Evolutionary conservation across 768 basidiomycete species (phyloP).

Genomic region (Porphyrellus cyaneotinctus): DNA sequence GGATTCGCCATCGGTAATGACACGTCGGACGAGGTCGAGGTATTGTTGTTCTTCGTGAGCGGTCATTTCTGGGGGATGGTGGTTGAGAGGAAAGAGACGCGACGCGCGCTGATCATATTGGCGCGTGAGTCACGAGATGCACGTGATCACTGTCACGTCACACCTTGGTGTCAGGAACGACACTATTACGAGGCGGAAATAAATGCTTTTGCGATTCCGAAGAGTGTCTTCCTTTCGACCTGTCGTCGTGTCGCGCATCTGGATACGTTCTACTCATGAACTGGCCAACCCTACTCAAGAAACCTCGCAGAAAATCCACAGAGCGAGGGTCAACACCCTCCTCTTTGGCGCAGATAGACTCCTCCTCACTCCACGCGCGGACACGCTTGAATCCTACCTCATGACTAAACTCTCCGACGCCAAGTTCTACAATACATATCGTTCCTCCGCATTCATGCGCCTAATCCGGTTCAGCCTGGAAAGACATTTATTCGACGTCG

Average conservation of each 20-base stretch:
- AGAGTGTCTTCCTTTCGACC: constrained; percentile 7
- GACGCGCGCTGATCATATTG: constrained; percentile 3
- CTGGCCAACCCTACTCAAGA: neutral
- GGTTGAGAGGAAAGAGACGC: constrained; percentile 1
- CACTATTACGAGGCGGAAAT: neutral
- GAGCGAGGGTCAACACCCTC: constrained; percentile 26
- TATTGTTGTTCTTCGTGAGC: constrained; percentile 90
- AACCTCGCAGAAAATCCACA: constrained; percentile 13
- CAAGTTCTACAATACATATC: constrained; percentile 28
- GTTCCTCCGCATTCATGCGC: constrained; percentile 34
- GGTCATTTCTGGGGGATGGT: constrained; percentile 2
- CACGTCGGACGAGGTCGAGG: constrained; percentile 71
- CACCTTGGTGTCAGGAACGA: neutral
- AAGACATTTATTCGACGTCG: constrained; percentile 34
- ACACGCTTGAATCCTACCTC: constrained; percentile 21
- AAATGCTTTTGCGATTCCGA: constrained; percentile 7
- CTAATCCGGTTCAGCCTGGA: constrained; percentile 41
- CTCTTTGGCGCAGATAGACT: constrained; percentile 27
- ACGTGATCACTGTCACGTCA: constrained; percentile 21
- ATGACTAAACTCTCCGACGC: constrained; percentile 21
- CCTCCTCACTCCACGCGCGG: constrained; percentile 18
- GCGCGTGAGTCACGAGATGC: constrained; percentile 2
- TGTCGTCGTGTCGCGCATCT: neutral
- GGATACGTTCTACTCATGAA: neutral
- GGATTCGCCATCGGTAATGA: constrained; percentile 69